phyloP scores from a whole-genome alignment of 306 rosid species.

The Pyrus pyrifolia region DNA sequence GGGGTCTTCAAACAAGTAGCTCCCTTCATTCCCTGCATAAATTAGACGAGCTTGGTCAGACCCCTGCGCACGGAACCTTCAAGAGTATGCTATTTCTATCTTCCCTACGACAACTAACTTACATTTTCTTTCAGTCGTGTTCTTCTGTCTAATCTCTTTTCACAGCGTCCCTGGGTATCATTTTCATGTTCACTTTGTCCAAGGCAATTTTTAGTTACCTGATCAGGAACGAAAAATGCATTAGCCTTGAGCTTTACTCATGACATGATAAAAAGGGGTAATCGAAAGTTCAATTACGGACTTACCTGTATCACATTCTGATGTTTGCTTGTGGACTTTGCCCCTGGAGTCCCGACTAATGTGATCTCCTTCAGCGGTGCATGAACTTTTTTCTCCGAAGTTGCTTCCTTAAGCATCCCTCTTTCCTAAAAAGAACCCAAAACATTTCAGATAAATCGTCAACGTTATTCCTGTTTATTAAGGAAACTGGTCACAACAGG shows the following conservation, averaged over 20 bases:
- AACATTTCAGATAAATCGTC: slow-evolving; percentile 7
- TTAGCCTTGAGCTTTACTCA: slow-evolving; percentile 8
- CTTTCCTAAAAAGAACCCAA: slow-evolving; percentile 56
- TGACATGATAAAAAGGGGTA: not conserved
- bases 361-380: slow-evolving; percentile 45
- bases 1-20: slow-evolving; percentile 12
- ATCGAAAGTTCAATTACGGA: not conserved
- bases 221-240: not conserved
- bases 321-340: slow-evolving; percentile 28
- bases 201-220: slow-evolving; percentile 33
- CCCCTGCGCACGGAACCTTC: not conserved
- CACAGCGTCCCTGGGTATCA: slow-evolving; percentile 23
- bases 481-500: slow-evolving; percentile 13
- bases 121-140: slow-evolving; percentile 26
- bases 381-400: slow-evolving; percentile 47
- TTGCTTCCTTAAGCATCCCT: slow-evolving; percentile 82
- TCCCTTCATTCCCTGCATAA: slow-evolving; percentile 32
- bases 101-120: slow-evolving; percentile 9
- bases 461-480: not conserved
- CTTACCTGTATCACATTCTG: slow-evolving; percentile 29
- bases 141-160: slow-evolving; percentile 25
- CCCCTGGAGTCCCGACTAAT: slow-evolving; percentile 24
- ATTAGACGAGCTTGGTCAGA: not conserved
- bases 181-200: slow-evolving; percentile 15
- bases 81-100: not conserved